Conservation (phyloP, 2,329 filamentous ascomycete species). For the Ceratocystis huliohia region DNA sequence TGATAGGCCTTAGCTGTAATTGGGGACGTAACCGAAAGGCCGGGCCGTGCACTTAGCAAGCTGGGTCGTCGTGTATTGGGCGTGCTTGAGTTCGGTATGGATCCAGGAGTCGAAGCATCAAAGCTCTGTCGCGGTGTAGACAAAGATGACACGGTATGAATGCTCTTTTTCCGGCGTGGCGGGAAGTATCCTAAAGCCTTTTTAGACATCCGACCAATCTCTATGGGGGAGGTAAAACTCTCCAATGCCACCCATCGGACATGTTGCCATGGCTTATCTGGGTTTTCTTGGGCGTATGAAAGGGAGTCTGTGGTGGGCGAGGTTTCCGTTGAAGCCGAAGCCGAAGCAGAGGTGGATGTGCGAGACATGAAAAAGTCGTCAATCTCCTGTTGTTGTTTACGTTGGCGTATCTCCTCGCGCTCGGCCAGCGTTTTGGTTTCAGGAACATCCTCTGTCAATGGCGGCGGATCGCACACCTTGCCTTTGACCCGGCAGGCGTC, state of each 20-base stretch:
- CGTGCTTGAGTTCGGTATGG: conserved; percentile 24
- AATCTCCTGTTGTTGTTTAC: conserved; percentile 17
- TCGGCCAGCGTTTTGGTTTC: conserved; percentile 6
- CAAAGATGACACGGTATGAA: conserved; percentile 49
- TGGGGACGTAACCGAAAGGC: conserved; percentile 7
- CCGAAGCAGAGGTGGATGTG: background rate
- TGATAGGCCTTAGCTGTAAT: background rate
- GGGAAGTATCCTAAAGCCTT: conserved; percentile 83
- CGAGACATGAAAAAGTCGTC: conserved; percentile 17
- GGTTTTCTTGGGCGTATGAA: conserved; percentile 20
- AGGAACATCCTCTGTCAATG: conserved; percentile 19
- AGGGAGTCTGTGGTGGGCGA: background rate
- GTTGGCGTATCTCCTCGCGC: conserved; percentile 12
- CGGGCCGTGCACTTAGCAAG: conserved; percentile 30
- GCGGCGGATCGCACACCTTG: conserved; percentile 47
- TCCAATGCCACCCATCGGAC: conserved; percentile 81
- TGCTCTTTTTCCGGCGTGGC: conserved; percentile 75
- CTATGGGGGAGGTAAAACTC: conserved; percentile 53
- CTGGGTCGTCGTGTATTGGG: conserved; percentile 34
- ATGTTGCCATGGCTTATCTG: conserved; percentile 65
- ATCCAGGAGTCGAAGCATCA: conserved; percentile 37
- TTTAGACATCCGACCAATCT: conserved; percentile 74
- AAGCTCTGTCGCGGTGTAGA: conserved; percentile 56
- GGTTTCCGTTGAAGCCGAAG: background rate
- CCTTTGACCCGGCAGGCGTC: conserved; percentile 81